Base-by-base conservation (phyloP, 176 grass and related monocot genomes). In the Bolboschoenus planiculmis region DNA sequence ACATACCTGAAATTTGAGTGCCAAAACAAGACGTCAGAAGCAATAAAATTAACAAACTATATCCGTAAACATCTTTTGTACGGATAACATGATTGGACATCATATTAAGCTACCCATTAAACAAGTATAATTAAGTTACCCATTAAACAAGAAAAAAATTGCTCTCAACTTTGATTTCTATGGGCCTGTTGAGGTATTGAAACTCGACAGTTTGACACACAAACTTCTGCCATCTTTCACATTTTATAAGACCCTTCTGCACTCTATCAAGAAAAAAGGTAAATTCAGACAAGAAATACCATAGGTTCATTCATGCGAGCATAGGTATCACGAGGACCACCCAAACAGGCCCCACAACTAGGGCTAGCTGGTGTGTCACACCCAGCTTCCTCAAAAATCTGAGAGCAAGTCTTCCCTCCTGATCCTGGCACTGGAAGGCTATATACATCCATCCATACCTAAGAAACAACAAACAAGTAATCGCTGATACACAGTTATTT, bases 381-480 rank as follows among this genome's bases (percentile, higher is more conserved):
- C 77, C 95, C 95, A 88, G 92, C 95, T 78, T 94, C 92, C 65
- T 97, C 92, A 82, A 97, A 97, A 84, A 97, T 94, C 81, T 98
- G 88, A 83, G 92, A 88, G 65, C 95, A 98, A 77, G 95, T 98
- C 87, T 91, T 93, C 27, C 87, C 90, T 73, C 90, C 92, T 63
- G 91, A 87, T 63, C 89, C 91, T 60, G 92, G 96, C 46, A 98
- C 89, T 1, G 82, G 87, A 26, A 98, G 89, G 29, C 84, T 83
- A 84, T 98, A 95, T 75, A 95, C 3, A 71, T 98, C 96, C 82
- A 98, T 88, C 92, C 96, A 98, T 29, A 98, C 96, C 96, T 98
- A 78, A 50, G 88, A 44, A 83, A 85, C 5, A 56, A 78, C 87
- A 33, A 53, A 30, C 5, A 76, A 46, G 21, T 27, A 27, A 44